A percentile compares a stretch with the other conserved stretches of the same genome.
These are phyloP conservation scores for Tilletia setariae DNA, from an alignment of 1,284 basidiomycete genomes.

Conservation along the genomic window DNA sequence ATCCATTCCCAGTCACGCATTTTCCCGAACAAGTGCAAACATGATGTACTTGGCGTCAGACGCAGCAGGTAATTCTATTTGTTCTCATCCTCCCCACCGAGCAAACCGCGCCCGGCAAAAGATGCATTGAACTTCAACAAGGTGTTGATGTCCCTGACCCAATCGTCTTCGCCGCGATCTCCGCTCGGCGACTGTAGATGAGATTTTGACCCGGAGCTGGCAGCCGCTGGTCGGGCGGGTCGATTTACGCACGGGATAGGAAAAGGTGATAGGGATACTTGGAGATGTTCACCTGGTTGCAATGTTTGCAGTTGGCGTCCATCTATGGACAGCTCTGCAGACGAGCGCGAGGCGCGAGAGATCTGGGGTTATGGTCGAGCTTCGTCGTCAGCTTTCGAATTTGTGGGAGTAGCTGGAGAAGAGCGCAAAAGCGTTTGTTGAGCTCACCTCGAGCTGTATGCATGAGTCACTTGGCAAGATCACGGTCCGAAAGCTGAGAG, in stretches of 20 bases:
- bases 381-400: no score
- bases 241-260: constrained; percentile 73
- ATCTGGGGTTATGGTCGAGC: no score
- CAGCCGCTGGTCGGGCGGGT: not conserved
- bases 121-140: constrained; percentile 54
- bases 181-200: no score
- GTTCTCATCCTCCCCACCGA: constrained; percentile 16
- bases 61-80: not conserved
- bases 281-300: constrained; percentile 76
- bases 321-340: constrained; percentile 87
- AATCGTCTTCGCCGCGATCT: constrained; percentile 76
- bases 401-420: no score
- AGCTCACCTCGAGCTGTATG: constrained; percentile 74
- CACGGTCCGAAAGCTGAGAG: constrained; percentile 84
- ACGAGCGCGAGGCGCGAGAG: constrained; percentile 75
- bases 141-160: constrained; percentile 88
- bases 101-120: constrained; percentile 44
- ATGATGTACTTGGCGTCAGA: not conserved
- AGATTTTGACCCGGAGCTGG: no score
- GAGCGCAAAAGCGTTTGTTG: no score
- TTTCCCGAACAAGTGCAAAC: not conserved
- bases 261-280: constrained; percentile 77
- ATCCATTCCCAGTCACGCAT: no score
- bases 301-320: constrained; percentile 78
- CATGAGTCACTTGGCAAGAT: constrained; percentile 79